Evolutionary conservation across 2,329 filamentous ascomycete genomes (phyloP).

Genomic region (Niveomyces coronatus): DNA sequence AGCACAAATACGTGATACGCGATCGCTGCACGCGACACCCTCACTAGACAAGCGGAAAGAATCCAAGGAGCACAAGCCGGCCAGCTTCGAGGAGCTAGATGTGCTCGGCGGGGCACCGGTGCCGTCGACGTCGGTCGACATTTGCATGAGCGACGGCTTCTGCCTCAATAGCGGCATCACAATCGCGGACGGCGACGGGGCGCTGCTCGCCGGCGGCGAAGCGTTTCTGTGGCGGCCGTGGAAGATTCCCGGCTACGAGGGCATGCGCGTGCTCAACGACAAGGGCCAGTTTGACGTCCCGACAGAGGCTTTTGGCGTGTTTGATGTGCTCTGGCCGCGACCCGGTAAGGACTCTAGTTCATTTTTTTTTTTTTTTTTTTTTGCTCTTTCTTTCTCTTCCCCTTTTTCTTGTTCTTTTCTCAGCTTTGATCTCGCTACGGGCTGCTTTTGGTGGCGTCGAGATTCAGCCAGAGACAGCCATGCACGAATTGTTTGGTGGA

Average conservation of each 20-base stretch:
- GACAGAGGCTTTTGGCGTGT: slow-evolving; percentile 59
- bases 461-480: too few species aligned
- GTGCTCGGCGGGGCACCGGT: slow-evolving; percentile 65
- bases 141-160: slow-evolving; percentile 75
- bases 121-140: slow-evolving; percentile 75
- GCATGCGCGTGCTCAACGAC: slow-evolving; percentile 52
- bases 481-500: too few species aligned
- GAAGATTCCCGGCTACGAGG: slow-evolving; percentile 38
- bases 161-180: slow-evolving; percentile 71
- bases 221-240: slow-evolving; percentile 86
- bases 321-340: slow-evolving; percentile 75
- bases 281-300: slow-evolving; percentile 76
- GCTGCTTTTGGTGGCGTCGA: slow-evolving; percentile 6
- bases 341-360: slow-evolving; percentile 63
- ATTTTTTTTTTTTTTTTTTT: too few species aligned
- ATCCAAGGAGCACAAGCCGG: slow-evolving; percentile 26
- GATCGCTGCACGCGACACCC: slow-evolving; percentile 14
- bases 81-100: slow-evolving; percentile 66
- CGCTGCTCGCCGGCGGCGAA: slow-evolving; percentile 75
- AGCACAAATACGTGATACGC: neutral
- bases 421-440: neutral
- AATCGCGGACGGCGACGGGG: slow-evolving; percentile 57
- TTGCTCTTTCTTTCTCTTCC: too few species aligned
- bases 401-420: neutral
- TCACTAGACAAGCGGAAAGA: slow-evolving; percentile 13